A percentile compares a stretch with the other conserved stretches of the same genome.
phyloP scores from a whole-genome alignment of 345 rosid species.

The Camelina hispida region DNA sequence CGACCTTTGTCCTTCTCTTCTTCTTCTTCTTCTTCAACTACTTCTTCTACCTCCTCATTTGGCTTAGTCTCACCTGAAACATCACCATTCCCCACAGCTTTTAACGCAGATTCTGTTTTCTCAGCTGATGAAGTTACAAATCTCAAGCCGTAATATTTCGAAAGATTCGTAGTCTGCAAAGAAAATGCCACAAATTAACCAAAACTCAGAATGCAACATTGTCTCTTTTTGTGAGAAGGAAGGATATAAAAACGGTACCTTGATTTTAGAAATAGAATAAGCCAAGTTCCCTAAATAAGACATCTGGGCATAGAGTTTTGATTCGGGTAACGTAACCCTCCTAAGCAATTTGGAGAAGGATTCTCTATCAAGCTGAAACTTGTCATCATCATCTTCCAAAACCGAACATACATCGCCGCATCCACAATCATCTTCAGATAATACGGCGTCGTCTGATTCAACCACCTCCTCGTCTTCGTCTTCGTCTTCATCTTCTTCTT shows the following conservation, averaged over 20 bases:
- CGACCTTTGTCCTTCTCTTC: constrained; percentile 46
- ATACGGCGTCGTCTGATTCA: constrained; percentile 9
- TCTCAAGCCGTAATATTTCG: constrained; percentile 61
- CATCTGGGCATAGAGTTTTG: constrained; percentile 79
- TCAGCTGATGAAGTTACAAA: constrained; percentile 81
- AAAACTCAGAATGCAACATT: background rate
- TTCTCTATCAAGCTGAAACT: constrained; percentile 61
- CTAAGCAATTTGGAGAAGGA: constrained; percentile 73
- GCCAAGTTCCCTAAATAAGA: constrained; percentile 79
- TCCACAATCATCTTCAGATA: constrained; percentile 44
- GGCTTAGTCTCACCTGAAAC: constrained; percentile 46
- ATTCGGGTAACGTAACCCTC: constrained; percentile 68
- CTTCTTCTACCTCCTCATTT: constrained; percentile 32
- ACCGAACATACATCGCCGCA: constrained; percentile 59
- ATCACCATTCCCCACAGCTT: constrained; percentile 44
- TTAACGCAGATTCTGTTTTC: constrained; percentile 57
- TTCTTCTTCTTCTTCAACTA: background rate
- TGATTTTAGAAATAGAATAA: constrained; percentile 70
- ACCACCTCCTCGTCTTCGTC: constrained; percentile 19
- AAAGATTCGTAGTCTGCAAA: constrained; percentile 65
- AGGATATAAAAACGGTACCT: too few relatives aligned
- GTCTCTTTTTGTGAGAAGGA: background rate
- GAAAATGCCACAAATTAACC: constrained; percentile 3
- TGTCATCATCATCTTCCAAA: constrained; percentile 41
- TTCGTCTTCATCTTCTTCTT: constrained; percentile 18